These are phyloP conservation scores for Paramecium biaurelia DNA, from an alignment of 73 alveolate genomes.

Conservation along the genomic window DNA sequence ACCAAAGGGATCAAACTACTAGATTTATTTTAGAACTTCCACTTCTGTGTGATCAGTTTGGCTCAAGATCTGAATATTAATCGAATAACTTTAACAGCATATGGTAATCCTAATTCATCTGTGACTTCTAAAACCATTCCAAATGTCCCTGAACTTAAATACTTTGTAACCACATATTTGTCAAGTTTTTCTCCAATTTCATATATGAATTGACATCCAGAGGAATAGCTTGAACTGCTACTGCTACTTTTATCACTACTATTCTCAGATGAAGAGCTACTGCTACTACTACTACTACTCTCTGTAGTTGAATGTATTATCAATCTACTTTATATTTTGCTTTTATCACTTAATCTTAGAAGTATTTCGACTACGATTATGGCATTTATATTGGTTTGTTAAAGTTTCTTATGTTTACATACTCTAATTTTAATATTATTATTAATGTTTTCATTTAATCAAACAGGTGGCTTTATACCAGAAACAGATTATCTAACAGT, in stretches of 20 bases:
- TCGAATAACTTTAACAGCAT: conserved; percentile 36
- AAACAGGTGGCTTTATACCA: background rate
- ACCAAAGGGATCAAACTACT: conserved; percentile 16
- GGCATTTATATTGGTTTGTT: background rate
- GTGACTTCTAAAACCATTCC: conserved; percentile 87
- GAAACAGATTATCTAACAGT: conserved; percentile 14
- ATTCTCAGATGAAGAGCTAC: background rate
- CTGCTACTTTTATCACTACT: background rate
- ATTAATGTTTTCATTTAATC: background rate
- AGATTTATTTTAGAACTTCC: conserved; percentile 4
- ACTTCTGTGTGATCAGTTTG: conserved; percentile 40
- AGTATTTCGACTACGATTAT: background rate
- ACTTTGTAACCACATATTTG: conserved; percentile 52
- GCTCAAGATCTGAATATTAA: conserved; percentile 43
- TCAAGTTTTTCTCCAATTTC: conserved; percentile 58
- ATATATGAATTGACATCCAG: background rate
- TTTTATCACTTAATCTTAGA: background rate
- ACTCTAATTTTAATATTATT: background rate
- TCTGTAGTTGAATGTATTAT: background rate
- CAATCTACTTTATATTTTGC: background rate
- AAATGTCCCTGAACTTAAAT: conserved; percentile 96
- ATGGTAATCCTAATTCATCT: background rate
- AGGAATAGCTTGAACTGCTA: background rate
- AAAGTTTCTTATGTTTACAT: background rate
- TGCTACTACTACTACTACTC: background rate